These are phyloP conservation scores for Starmerella vitae DNA, from an alignment of 805 yeast genomes.

Conservation along the genomic window DNA sequence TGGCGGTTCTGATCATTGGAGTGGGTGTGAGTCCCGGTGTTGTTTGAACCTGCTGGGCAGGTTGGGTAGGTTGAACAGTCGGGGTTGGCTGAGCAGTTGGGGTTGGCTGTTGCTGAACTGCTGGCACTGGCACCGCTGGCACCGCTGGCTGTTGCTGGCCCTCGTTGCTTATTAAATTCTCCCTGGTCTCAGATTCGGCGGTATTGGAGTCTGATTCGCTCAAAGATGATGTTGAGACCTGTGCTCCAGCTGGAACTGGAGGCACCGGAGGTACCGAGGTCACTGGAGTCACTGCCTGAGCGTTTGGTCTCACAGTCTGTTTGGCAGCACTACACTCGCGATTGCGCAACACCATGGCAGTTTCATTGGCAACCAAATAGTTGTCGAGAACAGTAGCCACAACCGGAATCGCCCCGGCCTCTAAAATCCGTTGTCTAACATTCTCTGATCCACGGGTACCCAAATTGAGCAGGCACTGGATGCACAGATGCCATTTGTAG, in stretches of 20 bases:
- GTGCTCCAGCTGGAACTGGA: not conserved
- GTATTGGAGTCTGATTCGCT: not conserved
- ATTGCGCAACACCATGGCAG: conserved; percentile 13
- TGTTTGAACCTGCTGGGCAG: not conserved
- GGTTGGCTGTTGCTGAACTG: not conserved
- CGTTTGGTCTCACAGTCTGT: not conserved
- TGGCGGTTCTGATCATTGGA: not conserved
- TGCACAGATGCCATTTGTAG: conserved; percentile 94
- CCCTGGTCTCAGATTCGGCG: not conserved
- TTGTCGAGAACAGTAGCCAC: conserved; percentile 87
- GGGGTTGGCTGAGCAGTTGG: not conserved
- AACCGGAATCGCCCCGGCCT: conserved; percentile 83
- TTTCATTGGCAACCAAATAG: conserved; percentile 31
- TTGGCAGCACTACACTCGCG: conserved; percentile 7
- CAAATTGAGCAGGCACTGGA: conserved; percentile 80
- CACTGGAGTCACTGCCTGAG: not conserved
- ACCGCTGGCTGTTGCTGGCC: not conserved
- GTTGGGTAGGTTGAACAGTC: not conserved
- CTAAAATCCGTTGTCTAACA: conserved; percentile 72
- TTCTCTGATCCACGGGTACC: conserved; percentile 88
- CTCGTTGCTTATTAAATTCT: not conserved
- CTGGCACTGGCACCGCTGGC: not conserved
- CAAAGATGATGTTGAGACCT: not conserved
- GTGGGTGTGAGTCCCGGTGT: not conserved
- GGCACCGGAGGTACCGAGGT: not conserved